Evolutionary conservation across 2,329 filamentous ascomycete genomes (phyloP).

Genomic region (Talaromyces sp.): DNA sequence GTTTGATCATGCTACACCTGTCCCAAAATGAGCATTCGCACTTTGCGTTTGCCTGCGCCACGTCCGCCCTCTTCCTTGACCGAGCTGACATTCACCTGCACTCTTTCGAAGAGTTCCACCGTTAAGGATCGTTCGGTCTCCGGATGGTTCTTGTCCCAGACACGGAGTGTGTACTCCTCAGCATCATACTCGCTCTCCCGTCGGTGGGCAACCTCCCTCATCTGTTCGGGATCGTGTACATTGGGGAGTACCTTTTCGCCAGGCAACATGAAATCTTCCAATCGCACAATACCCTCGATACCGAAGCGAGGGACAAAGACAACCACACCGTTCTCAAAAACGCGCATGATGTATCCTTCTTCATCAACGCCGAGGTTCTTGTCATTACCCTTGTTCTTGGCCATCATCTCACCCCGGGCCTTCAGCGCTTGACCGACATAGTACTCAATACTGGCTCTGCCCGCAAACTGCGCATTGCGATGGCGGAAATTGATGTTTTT

Average conservation of each 20-base stretch:
- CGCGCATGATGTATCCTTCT: slow-evolving; percentile 92
- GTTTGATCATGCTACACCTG: slow-evolving; percentile 21
- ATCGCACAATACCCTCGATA: slow-evolving; percentile 83
- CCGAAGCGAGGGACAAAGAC: slow-evolving; percentile 95
- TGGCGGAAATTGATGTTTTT: slow-evolving; percentile 98
- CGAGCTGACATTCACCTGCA: slow-evolving; percentile 82
- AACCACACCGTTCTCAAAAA: slow-evolving; percentile 96
- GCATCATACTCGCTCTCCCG: slow-evolving; percentile 79
- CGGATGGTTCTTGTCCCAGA: slow-evolving; percentile 50
- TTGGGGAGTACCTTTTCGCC: slow-evolving; percentile 44
- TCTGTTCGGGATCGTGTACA: slow-evolving; percentile 30
- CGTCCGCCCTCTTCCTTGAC: slow-evolving; percentile 72
- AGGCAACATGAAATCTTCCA: slow-evolving; percentile 74
- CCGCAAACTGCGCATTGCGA: slow-evolving; percentile 93
- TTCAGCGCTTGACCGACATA: slow-evolving; percentile 96
- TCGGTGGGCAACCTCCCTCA: slow-evolving; percentile 34
- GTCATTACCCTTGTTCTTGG: slow-evolving; percentile 25
- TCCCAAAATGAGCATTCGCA: slow-evolving; percentile 42
- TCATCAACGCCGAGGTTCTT: slow-evolving; percentile 59
- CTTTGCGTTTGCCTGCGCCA: slow-evolving; percentile 84
- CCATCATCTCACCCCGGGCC: slow-evolving; percentile 54
- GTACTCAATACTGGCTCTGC: slow-evolving; percentile 90
- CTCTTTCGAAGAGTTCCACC: slow-evolving; percentile 88
- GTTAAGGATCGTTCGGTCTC: slow-evolving; percentile 40
- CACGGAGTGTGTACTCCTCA: slow-evolving; percentile 73